Evolutionary conservation across 495 filamentous ascomycete genomes (phyloP), one percentile per base, ranked within the genome.

Genomic region (Neurospora africana): DNA sequence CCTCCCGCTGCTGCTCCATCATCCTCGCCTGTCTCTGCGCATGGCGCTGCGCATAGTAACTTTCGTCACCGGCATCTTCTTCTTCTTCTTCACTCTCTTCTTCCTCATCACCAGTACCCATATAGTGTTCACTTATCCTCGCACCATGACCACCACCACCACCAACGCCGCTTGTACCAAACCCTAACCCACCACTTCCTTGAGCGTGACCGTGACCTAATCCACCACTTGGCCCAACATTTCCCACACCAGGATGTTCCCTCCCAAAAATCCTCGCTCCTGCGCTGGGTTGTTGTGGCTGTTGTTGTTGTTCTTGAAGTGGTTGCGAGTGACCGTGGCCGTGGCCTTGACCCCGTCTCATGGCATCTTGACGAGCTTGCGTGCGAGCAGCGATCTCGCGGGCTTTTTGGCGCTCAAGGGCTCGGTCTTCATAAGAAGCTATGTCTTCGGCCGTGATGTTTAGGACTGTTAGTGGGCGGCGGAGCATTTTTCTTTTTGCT

Each of bases 371-470:
- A 68, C 35, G 15, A 67, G 72, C 72, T 61, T 69, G 69, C 10
- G 70, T 71, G 58, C 72, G 70, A 33, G 68, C 71, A 5, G 72
- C 75, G 68, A 77, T 75, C 10, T 76, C 77, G 40, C 69, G 70
- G 1, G 74, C 72, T 19, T 74, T 73, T 37, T 70, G 65, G 10
- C 81, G 80, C 15, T 79, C 81, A 8, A 73, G 79, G 33, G 82
- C 78, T 6, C 81, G 76, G 75, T 95, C 91, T 82, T 94, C 92
- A 80, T 93, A 94, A 58, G 88, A 84, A 35, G 89, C 86, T 44
- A 95, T 80, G 78, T 96, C 93, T 81, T 95, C 92, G 11, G 89
- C 83, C 0, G 92, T 95, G 43, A 96, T 85, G 69, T 88, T 86
- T 74, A 96, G 91, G 36, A 89, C 85, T 6, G 93, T 96, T 3